Conservation (phyloP, 192 early-diverging fungal genomes). For the Anaeromyces robustus region DNA sequence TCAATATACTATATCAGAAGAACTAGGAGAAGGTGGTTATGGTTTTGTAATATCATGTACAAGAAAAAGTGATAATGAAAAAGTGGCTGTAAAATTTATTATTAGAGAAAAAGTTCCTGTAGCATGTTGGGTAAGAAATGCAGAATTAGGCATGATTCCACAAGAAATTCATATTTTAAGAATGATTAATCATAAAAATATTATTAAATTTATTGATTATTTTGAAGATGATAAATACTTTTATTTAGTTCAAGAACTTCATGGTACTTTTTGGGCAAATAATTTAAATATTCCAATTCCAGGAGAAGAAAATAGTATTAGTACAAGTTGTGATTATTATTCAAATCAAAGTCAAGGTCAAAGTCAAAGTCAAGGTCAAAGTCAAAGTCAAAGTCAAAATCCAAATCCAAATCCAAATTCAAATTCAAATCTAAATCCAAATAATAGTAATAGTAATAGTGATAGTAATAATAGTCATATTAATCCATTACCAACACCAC, state of each 20-base stretch:
- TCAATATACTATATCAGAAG: constrained; percentile 24
- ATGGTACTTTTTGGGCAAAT: constrained; percentile 25
- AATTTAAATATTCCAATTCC: constrained; percentile 4
- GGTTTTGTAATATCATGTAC: constrained; percentile 47
- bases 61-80: constrained; percentile 21
- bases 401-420: neutral
- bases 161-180: constrained; percentile 36
- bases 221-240: constrained; percentile 19
- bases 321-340: neutral
- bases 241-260: constrained; percentile 40
- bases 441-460: neutral
- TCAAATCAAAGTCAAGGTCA: neutral
- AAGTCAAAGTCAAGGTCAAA: neutral
- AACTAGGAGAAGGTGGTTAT: constrained; percentile 55
- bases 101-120: constrained; percentile 26
- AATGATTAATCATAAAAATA: constrained; percentile 38
- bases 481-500: neutral
- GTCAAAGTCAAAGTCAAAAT: neutral
- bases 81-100: constrained; percentile 65
- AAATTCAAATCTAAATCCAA: too few species aligned
- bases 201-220: constrained; percentile 38
- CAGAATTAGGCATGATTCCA: constrained; percentile 22
- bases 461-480: neutral
- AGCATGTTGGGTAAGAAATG: constrained; percentile 23
- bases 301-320: neutral